Evolutionary conservation across 129 eudicot species (phyloP).

Genomic region (Flaveria robusta): DNA sequence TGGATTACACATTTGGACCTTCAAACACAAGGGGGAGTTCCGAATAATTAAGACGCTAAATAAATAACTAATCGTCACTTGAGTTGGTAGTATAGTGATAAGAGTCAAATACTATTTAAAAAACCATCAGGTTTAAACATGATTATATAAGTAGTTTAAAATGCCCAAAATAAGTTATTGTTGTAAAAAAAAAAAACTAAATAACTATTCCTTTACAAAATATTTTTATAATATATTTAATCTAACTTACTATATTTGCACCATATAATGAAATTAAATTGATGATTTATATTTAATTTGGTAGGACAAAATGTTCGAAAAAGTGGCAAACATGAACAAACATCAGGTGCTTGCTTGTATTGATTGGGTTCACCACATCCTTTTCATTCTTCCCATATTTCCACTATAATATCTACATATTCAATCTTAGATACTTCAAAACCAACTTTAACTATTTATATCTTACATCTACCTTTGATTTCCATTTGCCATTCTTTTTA

Average conservation of each 20-base stretch:
- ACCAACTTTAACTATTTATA: constrained; percentile 5
- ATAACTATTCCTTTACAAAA: too few relatives aligned
- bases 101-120: too few relatives aligned
- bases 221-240: too few relatives aligned
- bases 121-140: too few relatives aligned
- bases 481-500: not conserved
- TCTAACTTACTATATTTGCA: not conserved
- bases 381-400: constrained; percentile 18
- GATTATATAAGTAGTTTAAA: too few relatives aligned
- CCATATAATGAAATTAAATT: not conserved
- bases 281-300: not conserved
- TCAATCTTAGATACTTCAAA: not conserved
- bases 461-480: constrained; percentile 15
- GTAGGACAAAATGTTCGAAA: not conserved
- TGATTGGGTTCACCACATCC: constrained; percentile 18
- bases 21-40: too few relatives aligned
- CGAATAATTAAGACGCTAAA: too few relatives aligned
- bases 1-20: too few relatives aligned
- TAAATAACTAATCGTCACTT: too few relatives aligned
- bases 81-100: too few relatives aligned
- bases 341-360: constrained; percentile 13
- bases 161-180: too few relatives aligned
- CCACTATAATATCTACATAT: constrained; percentile 25
- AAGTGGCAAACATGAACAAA: not conserved
- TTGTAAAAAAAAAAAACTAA: too few relatives aligned